Base-by-base conservation (phyloP, 345 rosid species). In the Hypericum perforatum region DNA sequence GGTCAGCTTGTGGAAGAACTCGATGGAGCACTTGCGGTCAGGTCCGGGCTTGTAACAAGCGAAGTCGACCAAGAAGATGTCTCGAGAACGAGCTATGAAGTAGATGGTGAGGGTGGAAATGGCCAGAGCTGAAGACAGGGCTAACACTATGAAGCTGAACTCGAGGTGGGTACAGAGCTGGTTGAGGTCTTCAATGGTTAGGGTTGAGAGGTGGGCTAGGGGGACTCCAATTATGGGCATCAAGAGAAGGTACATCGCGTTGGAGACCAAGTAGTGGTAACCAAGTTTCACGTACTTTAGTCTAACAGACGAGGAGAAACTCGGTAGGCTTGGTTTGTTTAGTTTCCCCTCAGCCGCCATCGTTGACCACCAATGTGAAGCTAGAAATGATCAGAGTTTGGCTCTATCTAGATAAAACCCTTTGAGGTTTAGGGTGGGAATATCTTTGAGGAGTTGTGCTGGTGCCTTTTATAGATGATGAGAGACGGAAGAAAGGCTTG, bases 1-100 rank as follows among this genome's bases (percentile, higher is more conserved):
- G 22, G 44, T 46, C 6, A 59, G 32, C 45, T 37, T n/a, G 43
- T 58, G 41, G 51, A 41, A 59, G 0, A 10, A 49, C 16, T 53
- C 63, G 36, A 16, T 59, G 4, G 59, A 44, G 50, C 15, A 7
- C 14, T 37, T 44, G 3, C 39, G 48, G 4, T 11, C 15, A 5
- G 68, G 53, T 42, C 40, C 40, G 14, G 68, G 57, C 53, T 51
- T 63, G 59, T 58, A 64, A 46, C 63, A 64, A 11, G 69, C 22
- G 41, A 52, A 64, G 22, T 64, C 63, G 0, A 64, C 46, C 29
- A 64, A 39, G 62, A 57, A 64, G 9, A 64, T 47, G n/a, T 51
- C 52, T 57, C 49, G 37, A 5, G 58, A 53, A 6, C n/a, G 16
- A 12, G 37, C 12, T 45, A 45, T 57, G 37, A 57, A 39, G 39